Conservation (phyloP, 805 yeast species). For the Barnettozyma californica region DNA sequence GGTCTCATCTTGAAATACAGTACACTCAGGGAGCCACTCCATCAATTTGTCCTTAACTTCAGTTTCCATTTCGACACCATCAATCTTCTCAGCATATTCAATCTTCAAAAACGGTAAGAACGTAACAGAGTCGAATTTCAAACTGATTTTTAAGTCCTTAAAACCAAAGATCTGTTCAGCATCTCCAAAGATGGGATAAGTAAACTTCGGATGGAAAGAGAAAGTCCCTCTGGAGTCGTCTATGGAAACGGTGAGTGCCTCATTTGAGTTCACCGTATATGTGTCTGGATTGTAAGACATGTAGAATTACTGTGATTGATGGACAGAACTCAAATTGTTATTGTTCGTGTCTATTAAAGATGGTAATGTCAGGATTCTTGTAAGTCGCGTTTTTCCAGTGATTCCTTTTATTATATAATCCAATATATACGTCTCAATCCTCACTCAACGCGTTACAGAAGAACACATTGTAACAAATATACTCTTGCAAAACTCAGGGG, state of each 20-base stretch:
- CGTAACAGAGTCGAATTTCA: slow-evolving; percentile 70
- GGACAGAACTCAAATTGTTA: not conserved
- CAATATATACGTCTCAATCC: too few species aligned
- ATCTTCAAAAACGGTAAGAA: slow-evolving; percentile 68
- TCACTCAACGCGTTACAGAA: too few species aligned
- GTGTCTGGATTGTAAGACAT: slow-evolving; percentile 51
- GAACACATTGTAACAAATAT: too few species aligned
- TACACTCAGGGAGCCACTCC: slow-evolving; percentile 56
- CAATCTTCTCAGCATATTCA: slow-evolving; percentile 48
- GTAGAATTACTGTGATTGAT: not conserved
- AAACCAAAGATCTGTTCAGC: slow-evolving; percentile 86
- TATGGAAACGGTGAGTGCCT: slow-evolving; percentile 52
- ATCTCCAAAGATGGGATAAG: slow-evolving; percentile 93
- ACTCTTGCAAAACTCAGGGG: too few species aligned
- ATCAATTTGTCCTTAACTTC: slow-evolving; percentile 53
- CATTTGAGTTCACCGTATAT: slow-evolving; percentile 75
- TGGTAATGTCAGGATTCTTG: not conserved
- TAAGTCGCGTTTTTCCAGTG: not conserved
- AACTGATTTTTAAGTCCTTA: slow-evolving; percentile 56
- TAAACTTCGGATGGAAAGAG: slow-evolving; percentile 70
- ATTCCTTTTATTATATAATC: not conserved
- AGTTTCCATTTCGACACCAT: slow-evolving; percentile 37
- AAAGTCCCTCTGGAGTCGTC: slow-evolving; percentile 57
- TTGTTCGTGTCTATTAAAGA: not conserved
- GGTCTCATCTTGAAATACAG: slow-evolving; percentile 56